Evolutionary conservation across 2,329 filamentous ascomycete genomes (phyloP).

Genomic region (Pyrenochaeta sp.): DNA sequence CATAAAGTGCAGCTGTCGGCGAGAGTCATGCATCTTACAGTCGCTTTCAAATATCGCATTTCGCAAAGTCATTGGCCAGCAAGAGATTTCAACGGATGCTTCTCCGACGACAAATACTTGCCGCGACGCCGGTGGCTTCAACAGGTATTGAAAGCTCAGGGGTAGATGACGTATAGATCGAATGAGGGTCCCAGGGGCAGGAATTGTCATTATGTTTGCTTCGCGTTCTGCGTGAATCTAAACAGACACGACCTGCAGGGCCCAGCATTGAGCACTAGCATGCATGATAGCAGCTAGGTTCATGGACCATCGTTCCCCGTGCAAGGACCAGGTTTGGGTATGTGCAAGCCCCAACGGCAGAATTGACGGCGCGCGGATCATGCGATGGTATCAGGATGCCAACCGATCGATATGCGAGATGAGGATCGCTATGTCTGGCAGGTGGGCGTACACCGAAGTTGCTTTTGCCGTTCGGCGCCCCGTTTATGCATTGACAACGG

Average conservation of each 20-base stretch:
- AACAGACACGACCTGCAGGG: not conserved
- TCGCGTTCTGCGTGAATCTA: too few species aligned
- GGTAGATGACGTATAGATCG: not conserved
- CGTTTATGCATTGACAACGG: constrained; percentile 8
- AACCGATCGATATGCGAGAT: not conserved
- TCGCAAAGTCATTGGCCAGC: not conserved
- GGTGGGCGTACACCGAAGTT: constrained; percentile 8
- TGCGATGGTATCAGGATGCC: not conserved
- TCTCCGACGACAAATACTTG: not conserved
- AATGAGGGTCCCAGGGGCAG: not conserved
- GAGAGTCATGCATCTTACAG: not conserved
- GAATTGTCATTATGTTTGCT: not conserved
- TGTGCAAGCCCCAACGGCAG: not conserved
- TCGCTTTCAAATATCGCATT: not conserved
- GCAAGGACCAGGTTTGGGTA: not conserved
- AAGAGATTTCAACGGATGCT: not conserved
- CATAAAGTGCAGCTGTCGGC: not conserved
- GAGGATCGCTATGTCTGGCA: constrained; percentile 2
- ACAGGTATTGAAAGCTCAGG: not conserved
- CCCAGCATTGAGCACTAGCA: not conserved
- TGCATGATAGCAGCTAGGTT: not conserved
- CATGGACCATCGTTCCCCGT: not conserved
- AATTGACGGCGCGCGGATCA: not conserved
- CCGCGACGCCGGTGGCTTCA: not conserved
- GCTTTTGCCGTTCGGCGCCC: constrained; percentile 11